These are phyloP conservation scores for Solanum ahanhuiri DNA, from an alignment of 257 asterid species.

Conservation along the genomic window DNA sequence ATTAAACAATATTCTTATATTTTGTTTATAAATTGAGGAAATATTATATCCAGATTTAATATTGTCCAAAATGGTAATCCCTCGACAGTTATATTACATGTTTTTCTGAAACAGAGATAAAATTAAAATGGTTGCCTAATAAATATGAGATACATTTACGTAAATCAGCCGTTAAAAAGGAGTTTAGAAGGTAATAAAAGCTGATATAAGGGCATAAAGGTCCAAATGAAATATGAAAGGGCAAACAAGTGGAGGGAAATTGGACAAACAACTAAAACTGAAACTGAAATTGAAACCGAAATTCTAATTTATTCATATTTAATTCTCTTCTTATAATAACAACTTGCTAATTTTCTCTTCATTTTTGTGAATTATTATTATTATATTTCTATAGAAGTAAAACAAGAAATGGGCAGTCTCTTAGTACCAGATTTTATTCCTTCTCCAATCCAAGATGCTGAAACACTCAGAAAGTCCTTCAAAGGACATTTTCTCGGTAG, in stretches of 20 bases:
- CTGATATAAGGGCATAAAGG: not conserved
- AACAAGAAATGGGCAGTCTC: constrained; percentile 38
- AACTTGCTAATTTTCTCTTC: not conserved
- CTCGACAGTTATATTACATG: not conserved
- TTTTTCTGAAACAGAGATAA: not conserved
- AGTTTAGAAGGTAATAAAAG: not conserved
- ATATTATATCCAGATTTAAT: not conserved
- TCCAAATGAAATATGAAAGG: not conserved
- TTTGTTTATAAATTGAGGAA: not conserved
- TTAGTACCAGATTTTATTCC: constrained; percentile 45
- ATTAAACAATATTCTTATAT: not conserved
- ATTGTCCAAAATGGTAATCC: not conserved
- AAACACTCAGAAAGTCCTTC: constrained; percentile 39
- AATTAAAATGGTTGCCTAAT: not conserved
- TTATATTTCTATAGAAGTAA: not conserved
- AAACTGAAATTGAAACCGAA: not conserved
- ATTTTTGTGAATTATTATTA: too few relatives aligned
- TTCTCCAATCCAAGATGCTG: constrained; percentile 60
- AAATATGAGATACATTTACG: not conserved
- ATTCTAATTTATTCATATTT: not conserved
- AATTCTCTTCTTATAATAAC: not conserved
- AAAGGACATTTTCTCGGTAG: constrained; percentile 20
- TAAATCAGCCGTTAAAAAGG: not conserved
- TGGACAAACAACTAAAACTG: not conserved
- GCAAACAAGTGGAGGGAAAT: not conserved